Conservation (phyloP, 345 rosid species). For the Turritis glabra region DNA sequence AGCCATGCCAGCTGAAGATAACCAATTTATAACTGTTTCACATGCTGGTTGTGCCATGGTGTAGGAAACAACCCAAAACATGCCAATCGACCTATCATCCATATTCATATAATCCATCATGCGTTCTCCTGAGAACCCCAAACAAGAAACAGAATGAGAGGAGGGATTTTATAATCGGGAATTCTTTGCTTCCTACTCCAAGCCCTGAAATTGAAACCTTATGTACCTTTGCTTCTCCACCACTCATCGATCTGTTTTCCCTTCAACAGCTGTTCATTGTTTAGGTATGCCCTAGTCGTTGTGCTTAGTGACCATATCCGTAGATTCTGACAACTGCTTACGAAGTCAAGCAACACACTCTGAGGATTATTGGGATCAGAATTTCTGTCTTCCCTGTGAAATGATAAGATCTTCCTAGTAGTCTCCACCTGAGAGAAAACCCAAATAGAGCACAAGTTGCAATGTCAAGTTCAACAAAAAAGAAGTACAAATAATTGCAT, state of each 20-base stretch:
- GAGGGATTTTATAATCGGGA: not conserved
- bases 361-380: slow-evolving; percentile 92
- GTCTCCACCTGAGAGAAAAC: slow-evolving; percentile 78
- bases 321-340: slow-evolving; percentile 94
- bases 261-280: slow-evolving; percentile 86
- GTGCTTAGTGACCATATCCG: slow-evolving; percentile 93
- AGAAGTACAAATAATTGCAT: not conserved
- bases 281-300: slow-evolving; percentile 80
- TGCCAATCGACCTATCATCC: slow-evolving; percentile 95
- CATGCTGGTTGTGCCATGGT: slow-evolving; percentile 96
- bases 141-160: slow-evolving; percentile 34
- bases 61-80: slow-evolving; percentile 99
- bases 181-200: slow-evolving; percentile 10
- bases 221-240: slow-evolving; percentile 95
- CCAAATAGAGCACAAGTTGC: slow-evolving; percentile 32
- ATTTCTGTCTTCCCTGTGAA: slow-evolving; percentile 91
- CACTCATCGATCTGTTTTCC: slow-evolving; percentile 99
- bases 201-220: slow-evolving; percentile 12
- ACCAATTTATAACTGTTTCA: slow-evolving; percentile 83
- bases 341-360: slow-evolving; percentile 92
- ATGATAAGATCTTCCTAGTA: slow-evolving; percentile 80
- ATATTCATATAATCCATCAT: slow-evolving; percentile 93
- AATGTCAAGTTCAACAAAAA: slow-evolving; percentile 23
- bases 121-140: slow-evolving; percentile 68
- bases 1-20: slow-evolving; percentile 72